Evolutionary conservation across 2,329 filamentous ascomycete species (phyloP).

Genomic region (Ophiostoma populinum): DNA sequence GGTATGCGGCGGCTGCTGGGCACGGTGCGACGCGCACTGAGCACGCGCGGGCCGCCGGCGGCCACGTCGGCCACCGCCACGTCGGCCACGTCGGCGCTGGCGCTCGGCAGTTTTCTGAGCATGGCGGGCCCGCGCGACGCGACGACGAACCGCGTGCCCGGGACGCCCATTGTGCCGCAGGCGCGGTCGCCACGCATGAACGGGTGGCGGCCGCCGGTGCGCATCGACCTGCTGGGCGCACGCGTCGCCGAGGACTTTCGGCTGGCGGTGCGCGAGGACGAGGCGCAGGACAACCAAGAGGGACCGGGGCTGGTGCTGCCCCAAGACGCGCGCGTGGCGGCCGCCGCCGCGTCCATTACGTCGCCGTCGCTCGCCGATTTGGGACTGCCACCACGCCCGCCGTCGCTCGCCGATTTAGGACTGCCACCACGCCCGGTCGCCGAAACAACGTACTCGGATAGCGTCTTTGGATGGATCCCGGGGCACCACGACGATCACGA

Average conservation of each 20-base stretch:
- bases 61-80: too few relatives aligned
- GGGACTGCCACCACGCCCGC: too few relatives aligned
- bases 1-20: constrained; percentile 78
- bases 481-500: too few relatives aligned
- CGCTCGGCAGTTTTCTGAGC: constrained; percentile 29
- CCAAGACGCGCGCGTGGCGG: too few relatives aligned
- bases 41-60: constrained; percentile 31
- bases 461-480: constrained; percentile 11
- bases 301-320: too few relatives aligned
- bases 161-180: constrained; percentile 43
- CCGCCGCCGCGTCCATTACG: too few relatives aligned
- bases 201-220: constrained; percentile 34
- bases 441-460: constrained; percentile 25
- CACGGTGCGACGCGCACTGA: constrained; percentile 67
- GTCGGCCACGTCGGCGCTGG: constrained; percentile 24
- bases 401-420: too few relatives aligned
- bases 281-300: too few relatives aligned
- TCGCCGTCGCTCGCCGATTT: too few relatives aligned
- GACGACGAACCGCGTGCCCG: constrained; percentile 40
- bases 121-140: constrained; percentile 34
- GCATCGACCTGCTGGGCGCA: constrained; percentile 71
- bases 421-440: too few relatives aligned
- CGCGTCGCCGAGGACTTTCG: constrained; percentile 65
- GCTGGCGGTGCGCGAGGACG: constrained; percentile 51
- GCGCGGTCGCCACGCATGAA: constrained; percentile 23